Evolutionary conservation across 192 early-diverging fungal genomes (phyloP), one percentile per base, ranked within the genome.

Genomic region (Kappamyces sp.): DNA sequence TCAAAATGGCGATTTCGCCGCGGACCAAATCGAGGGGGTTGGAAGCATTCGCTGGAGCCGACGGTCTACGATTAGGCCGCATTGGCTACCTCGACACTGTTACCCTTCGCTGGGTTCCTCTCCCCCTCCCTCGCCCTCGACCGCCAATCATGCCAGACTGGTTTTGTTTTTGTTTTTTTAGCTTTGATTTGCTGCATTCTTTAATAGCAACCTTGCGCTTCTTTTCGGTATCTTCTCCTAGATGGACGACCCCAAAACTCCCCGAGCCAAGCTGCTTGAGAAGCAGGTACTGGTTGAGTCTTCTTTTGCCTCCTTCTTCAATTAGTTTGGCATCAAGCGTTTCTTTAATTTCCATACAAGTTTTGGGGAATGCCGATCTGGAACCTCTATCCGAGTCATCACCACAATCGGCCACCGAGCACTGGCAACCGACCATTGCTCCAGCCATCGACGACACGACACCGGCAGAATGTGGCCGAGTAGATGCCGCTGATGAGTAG

Each of bases 1-100:
- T 97, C 40, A 94, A 75, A 23, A 99, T 88, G 5, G 93, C 96
- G 36, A 97, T 79, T 67, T 99, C 96, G 0, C 81, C 75, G 13
- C 88, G 77, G 36, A 98, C 89, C 33, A 93, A 76, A 55, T 90
- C 86, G 40, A 98, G 78, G 6, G 94, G 92, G 60, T 91, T 88
- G 3, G 46, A 36, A n/a, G 47, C 15, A 10, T 31, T 33, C 15
- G 60, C 42, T 47, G 43, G 51, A 8, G 60, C 48, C 47, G 69
- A 72, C 8, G 73, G 63, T n/a, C 70, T 63, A 3, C 73, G 69
- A 7, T 78, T 72, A 3, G 64, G 41, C 81, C 86, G 12, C 69
- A 73, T 32, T 76, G 77, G 40, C 74, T 68, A 47, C 78, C 82
- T 55, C 76, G 82, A 9, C 77, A 84, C 8, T 2, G 60, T 49